Evolutionary conservation across 2,329 filamentous ascomycete genomes (phyloP), one percentile per base, ranked within the genome.

Genomic region (Diaporthe destruens): DNA sequence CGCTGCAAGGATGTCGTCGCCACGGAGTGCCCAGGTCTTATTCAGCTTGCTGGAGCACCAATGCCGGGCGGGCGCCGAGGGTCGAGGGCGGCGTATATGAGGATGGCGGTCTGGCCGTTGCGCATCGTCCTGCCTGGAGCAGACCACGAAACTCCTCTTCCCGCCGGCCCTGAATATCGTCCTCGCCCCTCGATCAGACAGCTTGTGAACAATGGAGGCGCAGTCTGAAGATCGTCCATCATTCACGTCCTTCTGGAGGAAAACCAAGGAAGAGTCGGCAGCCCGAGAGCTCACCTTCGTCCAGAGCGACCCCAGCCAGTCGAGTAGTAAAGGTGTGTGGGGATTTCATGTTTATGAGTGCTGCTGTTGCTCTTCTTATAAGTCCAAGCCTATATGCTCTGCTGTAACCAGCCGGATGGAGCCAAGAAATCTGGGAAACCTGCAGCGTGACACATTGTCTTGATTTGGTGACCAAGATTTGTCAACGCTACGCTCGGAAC

Each of bases 191-290:
- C 16, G 32, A 34, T 18, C 11, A 54, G 55, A 54, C 18, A 23
- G 9, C 25, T 25, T 39, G 36, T 56, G 51, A 23, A 54, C 47
- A 53, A 70, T 70, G 68, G 44, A 61, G 42, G 49, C 36, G 59
- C 66, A 76, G 23, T 75, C 74, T 2, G 74, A 53, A 29, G 77
- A 76, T 20, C 80, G 84, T 72, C 85, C 85, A 2, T 85, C 85
- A n/a, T 87, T 87, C 76, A 79, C 81, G n/a, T 77, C 80, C 12
- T 87, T 84, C 72, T 85, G 85, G 84, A 86, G 83, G 75, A 82
- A 81, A 56, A 82, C 81, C 23, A 86, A 85, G 76, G 80, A 85
- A 63, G 79, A 79, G 49, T 75, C 79, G 44, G 77, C 79, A 9
- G 77, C 75, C 54, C 80, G 77, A 71, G 79, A 76, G 69, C 78